Conservation (phyloP, 306 rosid genomes). For the Pyrus betulifolia region DNA sequence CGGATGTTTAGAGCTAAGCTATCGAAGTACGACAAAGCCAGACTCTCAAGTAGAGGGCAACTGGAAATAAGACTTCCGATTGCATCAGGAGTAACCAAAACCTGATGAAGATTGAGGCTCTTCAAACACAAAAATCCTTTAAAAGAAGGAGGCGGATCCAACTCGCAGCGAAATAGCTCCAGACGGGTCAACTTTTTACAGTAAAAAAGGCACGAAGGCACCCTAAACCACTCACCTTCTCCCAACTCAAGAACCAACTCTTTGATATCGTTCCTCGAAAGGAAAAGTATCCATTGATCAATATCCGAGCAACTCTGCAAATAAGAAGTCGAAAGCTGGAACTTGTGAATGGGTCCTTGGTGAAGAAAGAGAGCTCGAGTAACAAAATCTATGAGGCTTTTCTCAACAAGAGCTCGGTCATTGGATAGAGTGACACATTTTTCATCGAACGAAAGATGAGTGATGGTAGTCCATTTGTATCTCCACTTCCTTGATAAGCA, state of each 20-base stretch:
- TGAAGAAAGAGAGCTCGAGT: constrained; percentile 72
- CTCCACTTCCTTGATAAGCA: constrained; percentile 80
- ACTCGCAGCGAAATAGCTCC: constrained; percentile 72
- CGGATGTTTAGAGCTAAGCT: constrained; percentile 52
- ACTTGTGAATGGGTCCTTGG: constrained; percentile 85
- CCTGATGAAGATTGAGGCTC: constrained; percentile 68
- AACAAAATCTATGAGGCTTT: constrained; percentile 44
- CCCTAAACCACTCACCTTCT: constrained; percentile 63
- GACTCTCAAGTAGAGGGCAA: constrained; percentile 68
- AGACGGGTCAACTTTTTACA: constrained; percentile 56
- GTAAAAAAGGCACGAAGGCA: constrained; percentile 68
- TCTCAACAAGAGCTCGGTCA: constrained; percentile 30
- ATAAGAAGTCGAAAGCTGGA: constrained; percentile 43
- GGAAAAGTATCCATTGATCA: constrained; percentile 87
- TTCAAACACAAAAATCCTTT: constrained; percentile 59
- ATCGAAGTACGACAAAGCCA: constrained; percentile 59
- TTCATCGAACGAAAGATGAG: constrained; percentile 70
- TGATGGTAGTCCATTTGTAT: constrained; percentile 61
- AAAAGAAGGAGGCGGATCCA: constrained; percentile 66
- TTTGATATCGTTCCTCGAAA: constrained; percentile 67
- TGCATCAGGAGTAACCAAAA: constrained; percentile 58
- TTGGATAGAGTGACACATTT: constrained; percentile 32
- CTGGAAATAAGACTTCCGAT: constrained; percentile 65
- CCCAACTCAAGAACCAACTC: constrained; percentile 69
- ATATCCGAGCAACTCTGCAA: constrained; percentile 65